phyloP scores from a whole-genome alignment of 352 stramenopile species.

The Globisporangium cystogenes region DNA sequence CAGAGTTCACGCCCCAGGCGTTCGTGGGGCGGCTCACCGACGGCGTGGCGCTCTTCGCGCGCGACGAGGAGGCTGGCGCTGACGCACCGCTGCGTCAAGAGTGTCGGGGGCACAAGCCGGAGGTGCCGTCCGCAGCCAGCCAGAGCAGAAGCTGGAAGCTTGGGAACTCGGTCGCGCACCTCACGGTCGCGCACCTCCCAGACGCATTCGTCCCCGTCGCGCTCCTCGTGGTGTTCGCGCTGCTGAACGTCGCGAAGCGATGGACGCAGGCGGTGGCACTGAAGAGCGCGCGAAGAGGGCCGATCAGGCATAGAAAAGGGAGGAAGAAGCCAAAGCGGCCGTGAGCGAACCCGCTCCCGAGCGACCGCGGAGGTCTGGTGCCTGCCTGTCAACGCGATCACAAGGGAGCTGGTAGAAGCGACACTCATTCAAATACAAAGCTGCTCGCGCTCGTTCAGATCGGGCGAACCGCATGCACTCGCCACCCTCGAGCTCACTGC shows the following conservation, averaged over 20 bases:
- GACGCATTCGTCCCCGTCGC: background rate
- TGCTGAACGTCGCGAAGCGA: conserved; percentile 10
- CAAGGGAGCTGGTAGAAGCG: too few relatives aligned
- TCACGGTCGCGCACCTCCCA: too few relatives aligned
- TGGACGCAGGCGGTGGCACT: conserved; percentile 13
- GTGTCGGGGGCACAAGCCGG: conserved; percentile 9
- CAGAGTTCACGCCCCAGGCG: conserved; percentile 65
- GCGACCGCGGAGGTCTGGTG: too few relatives aligned
- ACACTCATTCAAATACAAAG: background rate
- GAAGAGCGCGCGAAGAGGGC: conserved; percentile 7
- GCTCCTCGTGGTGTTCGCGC: conserved; percentile 1
- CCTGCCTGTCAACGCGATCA: too few relatives aligned
- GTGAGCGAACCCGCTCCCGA: too few relatives aligned
- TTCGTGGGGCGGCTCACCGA: conserved; percentile 54
- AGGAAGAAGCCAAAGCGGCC: background rate
- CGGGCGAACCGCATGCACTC: too few relatives aligned
- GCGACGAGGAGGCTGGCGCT: background rate
- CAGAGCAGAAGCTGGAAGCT: too few relatives aligned
- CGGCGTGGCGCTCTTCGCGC: conserved; percentile 22
- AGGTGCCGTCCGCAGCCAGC: background rate
- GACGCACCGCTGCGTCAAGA: background rate
- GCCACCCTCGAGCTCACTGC: background rate
- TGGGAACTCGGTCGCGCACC: too few relatives aligned
- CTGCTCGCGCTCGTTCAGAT: background rate
- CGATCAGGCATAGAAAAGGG: conserved; percentile 5